Percentiles rank a stretch among this genome's conserved stretches.
phyloP scores from a whole-genome alignment of 805 yeast genomes.

The Tetrapisispora pingtungensis region DNA sequence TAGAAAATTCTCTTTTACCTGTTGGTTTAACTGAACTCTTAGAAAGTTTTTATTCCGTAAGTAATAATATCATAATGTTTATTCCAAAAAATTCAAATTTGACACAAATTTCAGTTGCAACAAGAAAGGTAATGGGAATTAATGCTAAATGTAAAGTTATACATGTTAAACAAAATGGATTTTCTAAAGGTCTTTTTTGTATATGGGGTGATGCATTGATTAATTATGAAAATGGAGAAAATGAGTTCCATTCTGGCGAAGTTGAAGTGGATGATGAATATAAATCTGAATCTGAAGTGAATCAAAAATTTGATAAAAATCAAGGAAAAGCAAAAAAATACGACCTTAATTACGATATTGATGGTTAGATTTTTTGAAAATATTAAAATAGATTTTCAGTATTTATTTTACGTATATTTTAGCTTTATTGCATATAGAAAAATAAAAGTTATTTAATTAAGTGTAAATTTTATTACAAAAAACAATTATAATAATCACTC shows the following conservation, averaged over 20 bases:
- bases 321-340: background rate
- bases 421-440: too few species aligned
- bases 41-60: conserved; percentile 32
- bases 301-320: background rate
- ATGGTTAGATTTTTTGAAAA: background rate
- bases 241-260: background rate
- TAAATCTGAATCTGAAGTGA: background rate
- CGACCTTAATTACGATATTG: conserved; percentile 1
- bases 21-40: conserved; percentile 38
- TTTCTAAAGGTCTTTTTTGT: conserved; percentile 45
- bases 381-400: too few species aligned
- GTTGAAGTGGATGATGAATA: background rate
- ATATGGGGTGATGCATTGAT: conserved; percentile 49
- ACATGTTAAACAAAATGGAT: conserved; percentile 33
- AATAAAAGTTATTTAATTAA: background rate
- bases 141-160: conserved; percentile 38
- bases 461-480: too few species aligned
- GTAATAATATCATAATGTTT: conserved; percentile 46
- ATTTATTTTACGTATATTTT: too few species aligned
- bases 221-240: conserved; percentile 8
- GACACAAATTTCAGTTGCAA: conserved; percentile 40
- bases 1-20: conserved; percentile 38
- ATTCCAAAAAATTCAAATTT: conserved; percentile 53
- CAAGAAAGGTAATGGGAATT: conserved; percentile 38
- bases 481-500: too few species aligned